Evolutionary conservation across 2,329 filamentous ascomycete genomes (phyloP), one percentile per base, ranked within the genome.

Genomic region (Aspergillus texensis): DNA sequence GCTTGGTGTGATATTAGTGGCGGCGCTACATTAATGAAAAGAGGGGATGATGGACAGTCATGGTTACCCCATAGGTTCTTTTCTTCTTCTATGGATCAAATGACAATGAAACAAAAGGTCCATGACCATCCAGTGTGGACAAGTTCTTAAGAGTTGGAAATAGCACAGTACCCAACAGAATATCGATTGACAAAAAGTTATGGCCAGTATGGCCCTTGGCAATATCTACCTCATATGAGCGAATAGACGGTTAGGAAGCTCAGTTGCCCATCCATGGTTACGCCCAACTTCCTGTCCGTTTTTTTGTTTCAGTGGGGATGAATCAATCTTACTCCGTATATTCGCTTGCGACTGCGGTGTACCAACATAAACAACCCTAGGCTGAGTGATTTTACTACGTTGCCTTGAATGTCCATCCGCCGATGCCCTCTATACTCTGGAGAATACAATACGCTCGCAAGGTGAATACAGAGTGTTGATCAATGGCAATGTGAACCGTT

Each of bases 21-120:
- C 58, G 58, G 56, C 62, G 39, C 36, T 62, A 50, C n/a, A 58
- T 66, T 57, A 62, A 65, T 64, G 56, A 63, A 66, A 69, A 67
- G 68, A 68, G 67, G 66, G 65, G 65, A 55, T 39, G 53, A 57
- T 66, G 46, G n/a, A 57, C 60, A 52, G 28, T 21, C 30, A 21
- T 36, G 52, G 21, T 54, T 54, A 36, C 52, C 30, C 56, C 56
- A 45, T 58, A 46, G 14, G 41, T 32, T 48, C 41, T 46, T 24
- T 58, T 32, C 14, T 32, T 32, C 14, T 34, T 10, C 48, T 30
- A 9, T 53, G 4, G 48, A 32, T 53, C 26, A 53, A 53, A 10
- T 32, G 50, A 54, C 28, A 36, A n/a, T 53, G 50, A 21, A 53
- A 53, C 28, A 52, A 52, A 50, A 50, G 12, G 14, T 36, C 6